Percentiles rank a stretch among this genome's conserved stretches.
These are phyloP conservation scores for Clarireedia monteithiana DNA, from an alignment of 2,329 filamentous ascomycete genomes.

Conservation along the genomic window DNA sequence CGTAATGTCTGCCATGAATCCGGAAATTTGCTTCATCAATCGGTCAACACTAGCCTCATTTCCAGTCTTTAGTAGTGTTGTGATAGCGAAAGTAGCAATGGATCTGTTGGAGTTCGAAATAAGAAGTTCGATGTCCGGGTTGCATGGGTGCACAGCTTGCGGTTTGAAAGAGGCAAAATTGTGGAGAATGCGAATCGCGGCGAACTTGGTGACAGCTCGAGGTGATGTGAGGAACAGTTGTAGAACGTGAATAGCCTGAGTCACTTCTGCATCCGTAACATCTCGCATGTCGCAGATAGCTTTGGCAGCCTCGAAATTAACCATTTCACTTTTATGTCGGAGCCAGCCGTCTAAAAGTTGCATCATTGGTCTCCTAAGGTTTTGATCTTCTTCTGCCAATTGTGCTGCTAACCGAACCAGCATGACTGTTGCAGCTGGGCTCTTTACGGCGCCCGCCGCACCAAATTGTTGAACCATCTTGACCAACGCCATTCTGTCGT, in stretches of 20 bases:
- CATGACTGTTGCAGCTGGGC: slow-evolving; percentile 85
- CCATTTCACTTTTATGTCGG: slow-evolving; percentile 98
- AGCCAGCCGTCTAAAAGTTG: slow-evolving; percentile 93
- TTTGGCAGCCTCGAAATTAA: slow-evolving; percentile 98
- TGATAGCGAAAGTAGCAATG: slow-evolving; percentile 97
- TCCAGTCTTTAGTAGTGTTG: slow-evolving; percentile 93
- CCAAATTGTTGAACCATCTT: slow-evolving; percentile 99
- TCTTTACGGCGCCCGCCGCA: slow-evolving; percentile 85
- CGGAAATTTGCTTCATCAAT: slow-evolving; percentile 96
- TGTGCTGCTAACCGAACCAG: slow-evolving; percentile 88
- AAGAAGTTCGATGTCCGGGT: slow-evolving; percentile 92
- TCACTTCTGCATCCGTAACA: slow-evolving; percentile 83
- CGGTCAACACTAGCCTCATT: slow-evolving; percentile 96
- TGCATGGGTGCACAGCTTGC: slow-evolving; percentile 83
- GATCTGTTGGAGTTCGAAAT: slow-evolving; percentile 97
- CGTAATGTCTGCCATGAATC: slow-evolving; percentile 98
- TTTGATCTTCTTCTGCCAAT: slow-evolving; percentile 85
- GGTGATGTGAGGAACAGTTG: slow-evolving; percentile 96
- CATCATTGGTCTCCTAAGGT: slow-evolving; percentile 92
- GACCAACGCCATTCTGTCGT: slow-evolving; percentile 95
- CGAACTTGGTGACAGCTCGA: slow-evolving; percentile 93
- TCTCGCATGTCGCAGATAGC: slow-evolving; percentile 93
- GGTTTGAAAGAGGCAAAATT: slow-evolving; percentile 97
- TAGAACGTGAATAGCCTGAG: slow-evolving; percentile 87
- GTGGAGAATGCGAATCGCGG: slow-evolving; percentile 91